Evolutionary conservation across 2,329 filamentous ascomycete genomes (phyloP).

Genomic region (Hypomyces rosellus): DNA sequence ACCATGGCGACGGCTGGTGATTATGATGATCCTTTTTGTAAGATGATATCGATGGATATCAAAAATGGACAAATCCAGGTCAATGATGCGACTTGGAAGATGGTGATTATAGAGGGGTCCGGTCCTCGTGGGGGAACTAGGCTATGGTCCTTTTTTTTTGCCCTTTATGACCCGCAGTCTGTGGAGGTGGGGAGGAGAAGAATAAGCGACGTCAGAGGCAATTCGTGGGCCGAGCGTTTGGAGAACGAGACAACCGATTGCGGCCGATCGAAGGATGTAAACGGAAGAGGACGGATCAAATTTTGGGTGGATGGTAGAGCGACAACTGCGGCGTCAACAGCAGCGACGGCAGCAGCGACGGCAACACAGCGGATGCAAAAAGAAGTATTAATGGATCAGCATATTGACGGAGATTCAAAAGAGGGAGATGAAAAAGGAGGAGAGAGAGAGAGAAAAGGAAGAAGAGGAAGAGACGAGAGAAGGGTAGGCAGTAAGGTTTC

Average conservation of each 20-base stretch:
- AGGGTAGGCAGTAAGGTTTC: neutral
- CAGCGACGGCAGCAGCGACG: constrained; percentile 9
- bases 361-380: constrained; percentile 8
- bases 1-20: constrained; percentile 56
- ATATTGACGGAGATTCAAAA: constrained; percentile 2
- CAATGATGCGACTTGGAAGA: neutral
- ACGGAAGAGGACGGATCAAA: constrained; percentile 4
- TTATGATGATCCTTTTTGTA: too few relatives aligned
- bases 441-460: neutral
- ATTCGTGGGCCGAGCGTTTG: constrained; percentile 6
- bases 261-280: constrained; percentile 9
- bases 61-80: neutral
- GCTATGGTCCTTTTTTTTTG: constrained; percentile 8
- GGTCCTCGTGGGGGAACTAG: constrained; percentile 9
- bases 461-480: neutral
- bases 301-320: neutral
- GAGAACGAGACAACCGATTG: constrained; percentile 5
- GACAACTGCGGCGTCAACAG: constrained; percentile 5
- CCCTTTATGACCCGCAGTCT: constrained; percentile 9
- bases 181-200: constrained; percentile 5
- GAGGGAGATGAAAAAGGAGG: constrained; percentile 2
- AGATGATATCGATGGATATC: neutral
- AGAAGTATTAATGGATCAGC: constrained; percentile 7
- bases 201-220: constrained; percentile 10
- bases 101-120: constrained; percentile 7